Percentiles rank a stretch among this genome's conserved stretches.
Conservation (phyloP, 1,284 basidiomycete species). For the Boletellus deceptivus region DNA sequence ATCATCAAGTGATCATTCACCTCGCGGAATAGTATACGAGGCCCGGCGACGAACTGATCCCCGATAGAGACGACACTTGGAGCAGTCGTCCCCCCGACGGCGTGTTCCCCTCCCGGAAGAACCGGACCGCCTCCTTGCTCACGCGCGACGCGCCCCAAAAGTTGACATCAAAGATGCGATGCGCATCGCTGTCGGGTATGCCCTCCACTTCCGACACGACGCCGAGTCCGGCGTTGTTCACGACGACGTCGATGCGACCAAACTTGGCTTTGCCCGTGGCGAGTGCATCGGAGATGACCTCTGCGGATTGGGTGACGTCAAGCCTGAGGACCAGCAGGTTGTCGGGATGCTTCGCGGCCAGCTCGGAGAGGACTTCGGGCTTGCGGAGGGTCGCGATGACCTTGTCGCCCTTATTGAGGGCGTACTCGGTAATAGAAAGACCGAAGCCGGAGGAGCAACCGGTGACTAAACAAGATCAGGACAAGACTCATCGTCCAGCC, state of each 20-base stretch:
- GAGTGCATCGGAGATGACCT: slow-evolving; percentile 34
- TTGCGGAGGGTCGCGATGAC: slow-evolving; percentile 37
- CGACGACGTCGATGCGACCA: slow-evolving; percentile 42
- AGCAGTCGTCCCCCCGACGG: slow-evolving; percentile 25
- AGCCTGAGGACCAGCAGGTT: slow-evolving; percentile 35
- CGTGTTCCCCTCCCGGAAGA: slow-evolving; percentile 27
- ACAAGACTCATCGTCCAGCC: background rate
- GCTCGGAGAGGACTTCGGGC: slow-evolving; percentile 25
- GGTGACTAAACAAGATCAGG: slow-evolving; percentile 17
- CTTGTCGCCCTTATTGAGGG: slow-evolving; percentile 31
- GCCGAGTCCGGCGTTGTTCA: slow-evolving; percentile 39
- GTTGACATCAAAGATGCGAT: slow-evolving; percentile 28
- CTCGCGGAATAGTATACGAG: slow-evolving; percentile 19
- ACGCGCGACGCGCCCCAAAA: slow-evolving; percentile 21
- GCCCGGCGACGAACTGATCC: slow-evolving; percentile 2
- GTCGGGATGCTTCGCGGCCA: slow-evolving; percentile 24
- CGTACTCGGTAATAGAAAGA: slow-evolving; percentile 10
- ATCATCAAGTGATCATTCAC: slow-evolving; percentile 1
- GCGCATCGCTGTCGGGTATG: slow-evolving; percentile 20
- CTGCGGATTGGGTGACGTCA: slow-evolving; percentile 5
- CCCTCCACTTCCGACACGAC: slow-evolving; percentile 14
- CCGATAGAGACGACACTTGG: slow-evolving; percentile 22
- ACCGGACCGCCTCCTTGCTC: slow-evolving; percentile 23
- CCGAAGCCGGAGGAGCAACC: slow-evolving; percentile 28
- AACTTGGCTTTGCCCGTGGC: slow-evolving; percentile 29